Base-by-base conservation (phyloP, 768 basidiomycete genomes). In the Royoungia palumana region DNA sequence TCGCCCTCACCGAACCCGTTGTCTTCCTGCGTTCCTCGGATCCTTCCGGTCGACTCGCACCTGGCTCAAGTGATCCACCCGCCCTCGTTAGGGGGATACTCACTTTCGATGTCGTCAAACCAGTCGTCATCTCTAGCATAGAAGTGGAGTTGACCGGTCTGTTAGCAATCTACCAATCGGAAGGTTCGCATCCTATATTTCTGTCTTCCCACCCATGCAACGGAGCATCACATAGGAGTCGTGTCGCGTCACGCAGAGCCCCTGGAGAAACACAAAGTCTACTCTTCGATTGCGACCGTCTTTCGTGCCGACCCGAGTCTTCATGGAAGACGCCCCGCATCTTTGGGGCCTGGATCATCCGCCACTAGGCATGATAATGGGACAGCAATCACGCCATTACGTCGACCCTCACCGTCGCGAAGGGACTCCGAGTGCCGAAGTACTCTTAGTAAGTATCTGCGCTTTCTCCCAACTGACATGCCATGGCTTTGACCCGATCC, bases 81-180 rank as follows among this genome's bases (percentile, higher is more conserved):
- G 76, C 83, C 13, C 69, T 85, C 55, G 72, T 89, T 6, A 71
- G 88, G 51, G 87, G 85, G 1, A 65, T 89, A 4, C 72, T 89
- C 48, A 79, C 78, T 3, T 69, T 89, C 21, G 72, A 75, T 28
- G 69, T 89, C 17, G 70, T 69, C 27, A 96, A 96, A 65, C 85
- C 94, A 1, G 93, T 82, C 45, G 82, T 79, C 57, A 87, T 99
- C 53, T 85, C 87, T 34, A 89, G 81, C 55, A 94, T 99, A 44
- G 85, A 87, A 44, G 75, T 94, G 36, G 83, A 87, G 62, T 70
- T 98, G 24, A 72, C 80, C 25, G 94, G 89, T 4, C 81, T 76
- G 47, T 73, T 82, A 14, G 69, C 77, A 14, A 83, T 83, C 6
- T 78, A 82, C 37, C 92, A 87, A 85, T 85, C 89, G 12, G 95